Base-by-base conservation (phyloP, 345 rosid genomes). In the Gossypium raimondii region DNA sequence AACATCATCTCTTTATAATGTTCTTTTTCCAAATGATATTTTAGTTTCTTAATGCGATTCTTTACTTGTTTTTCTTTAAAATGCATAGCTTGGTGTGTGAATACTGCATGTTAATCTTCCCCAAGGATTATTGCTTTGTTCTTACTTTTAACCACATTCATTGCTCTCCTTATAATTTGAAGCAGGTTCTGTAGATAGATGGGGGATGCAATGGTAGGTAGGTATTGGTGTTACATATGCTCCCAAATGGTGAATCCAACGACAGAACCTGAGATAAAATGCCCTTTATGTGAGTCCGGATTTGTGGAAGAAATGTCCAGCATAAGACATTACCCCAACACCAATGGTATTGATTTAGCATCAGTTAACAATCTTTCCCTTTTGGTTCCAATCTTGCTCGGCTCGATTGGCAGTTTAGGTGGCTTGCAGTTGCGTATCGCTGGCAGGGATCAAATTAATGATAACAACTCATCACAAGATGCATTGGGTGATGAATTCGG, bases 191-290 rank as follows among this genome's bases (percentile, higher is more conserved):
- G 60, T 79, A 70, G 60, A 70, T 63, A 75, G 76, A 87, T 90
- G 94, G 93, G 82, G 78, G 94, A 86, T 72, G 65, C 83, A 67
- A 81, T 64, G 81, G 77, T 78, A 13, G 74, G 81, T 59, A 82
- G 76, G n/a, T 88, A 80, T 44, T 93, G 98, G 89, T 91, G 95
- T 79, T 81, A 91, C 85, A 64, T 84, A 78, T 91, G 90, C 69
- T 81, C 82, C 48, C 87, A 67, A 41, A 67, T 76, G 65, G 92
- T 93, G 77, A 81, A 65, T 63, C 92, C 89, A 11, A 44, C 69
- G 2, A 65, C 64, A 45, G 93, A 77, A 68, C 82, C 48, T 29
- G 86, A 81, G 14, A 62, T 81, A 71, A 81, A 78, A 77, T 93
- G 92, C 83, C 87, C 89, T 9, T 75, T 80, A 11, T 88, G 97